Conservation (phyloP, 2,329 filamentous ascomycete species). For the Laburnicola sp. region DNA sequence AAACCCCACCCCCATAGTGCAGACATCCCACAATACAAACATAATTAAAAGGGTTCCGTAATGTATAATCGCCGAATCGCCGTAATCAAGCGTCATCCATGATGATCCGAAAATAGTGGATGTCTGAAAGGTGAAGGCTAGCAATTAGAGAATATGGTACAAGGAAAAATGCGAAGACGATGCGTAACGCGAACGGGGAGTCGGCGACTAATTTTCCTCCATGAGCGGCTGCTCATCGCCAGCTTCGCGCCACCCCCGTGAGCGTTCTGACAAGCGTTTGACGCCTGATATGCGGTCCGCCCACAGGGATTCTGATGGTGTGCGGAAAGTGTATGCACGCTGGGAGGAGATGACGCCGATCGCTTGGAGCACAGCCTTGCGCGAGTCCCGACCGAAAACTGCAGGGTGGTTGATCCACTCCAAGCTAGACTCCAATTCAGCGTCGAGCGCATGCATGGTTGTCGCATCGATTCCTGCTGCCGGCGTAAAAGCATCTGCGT, state of each 20-base stretch:
- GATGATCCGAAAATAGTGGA: slow-evolving; percentile 1
- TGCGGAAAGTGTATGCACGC: slow-evolving; percentile 89
- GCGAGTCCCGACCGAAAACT: slow-evolving; percentile 88
- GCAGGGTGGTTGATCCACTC: slow-evolving; percentile 99
- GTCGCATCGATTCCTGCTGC: slow-evolving; percentile 77
- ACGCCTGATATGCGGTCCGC: slow-evolving; percentile 80
- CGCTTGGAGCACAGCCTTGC: slow-evolving; percentile 93
- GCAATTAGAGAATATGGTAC: slow-evolving; percentile 12
- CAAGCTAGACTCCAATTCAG: slow-evolving; percentile 83
- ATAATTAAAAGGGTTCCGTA: background rate
- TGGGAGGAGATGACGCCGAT: slow-evolving; percentile 97
- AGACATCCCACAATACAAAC: background rate
- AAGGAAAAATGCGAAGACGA: slow-evolving; percentile 3
- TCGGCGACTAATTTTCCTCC: slow-evolving; percentile 50
- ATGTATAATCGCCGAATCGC: slow-evolving; percentile 6
- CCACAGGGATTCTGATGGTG: slow-evolving; percentile 86
- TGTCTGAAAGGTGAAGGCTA: background rate
- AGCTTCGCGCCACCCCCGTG: slow-evolving; percentile 88
- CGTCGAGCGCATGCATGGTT: slow-evolving; percentile 84
- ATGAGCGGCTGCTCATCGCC: slow-evolving; percentile 69
- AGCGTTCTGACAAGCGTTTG: slow-evolving; percentile 77
- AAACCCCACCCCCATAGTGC: slow-evolving; percentile 3
- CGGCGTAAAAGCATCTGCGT: slow-evolving; percentile 56
- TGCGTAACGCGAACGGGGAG: background rate
- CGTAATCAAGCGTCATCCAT: slow-evolving; percentile 5